These are phyloP conservation scores for Brassica rapa DNA, from an alignment of 345 rosid genomes.

Conservation along the genomic window DNA sequence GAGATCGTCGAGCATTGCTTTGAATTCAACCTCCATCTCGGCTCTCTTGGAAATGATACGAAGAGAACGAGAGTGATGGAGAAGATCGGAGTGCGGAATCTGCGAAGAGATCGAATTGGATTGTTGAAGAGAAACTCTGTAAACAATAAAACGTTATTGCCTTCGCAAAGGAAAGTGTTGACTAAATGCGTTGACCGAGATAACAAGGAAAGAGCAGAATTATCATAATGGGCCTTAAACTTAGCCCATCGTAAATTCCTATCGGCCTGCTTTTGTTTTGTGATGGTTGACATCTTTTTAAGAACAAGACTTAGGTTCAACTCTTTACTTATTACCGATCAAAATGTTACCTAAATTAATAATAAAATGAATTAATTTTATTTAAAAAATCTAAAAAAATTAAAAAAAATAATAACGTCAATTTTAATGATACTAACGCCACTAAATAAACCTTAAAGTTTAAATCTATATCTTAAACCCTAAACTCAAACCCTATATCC, in stretches of 20 bases:
- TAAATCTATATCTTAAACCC: too few species aligned
- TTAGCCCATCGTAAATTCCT: background rate
- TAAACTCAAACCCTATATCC: too few species aligned
- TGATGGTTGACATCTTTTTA: too few species aligned
- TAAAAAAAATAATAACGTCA: too few species aligned
- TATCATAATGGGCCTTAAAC: background rate
- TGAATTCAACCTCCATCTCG: conserved; percentile 74
- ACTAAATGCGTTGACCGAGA: conserved; percentile 11
- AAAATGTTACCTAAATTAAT: too few species aligned
- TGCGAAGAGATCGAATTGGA: background rate
- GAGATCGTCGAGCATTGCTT: conserved; percentile 62
- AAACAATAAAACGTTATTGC: conserved; percentile 4
- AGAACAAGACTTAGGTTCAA: too few species aligned
- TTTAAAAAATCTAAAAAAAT: too few species aligned
- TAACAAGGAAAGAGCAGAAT: background rate
- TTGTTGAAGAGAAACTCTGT: background rate
- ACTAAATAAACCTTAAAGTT: too few species aligned
- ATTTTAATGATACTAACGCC: too few species aligned
- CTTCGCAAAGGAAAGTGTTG: conserved; percentile 1
- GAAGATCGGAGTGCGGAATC: background rate
- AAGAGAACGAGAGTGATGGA: background rate
- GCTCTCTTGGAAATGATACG: conserved; percentile 1
- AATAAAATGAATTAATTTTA: too few species aligned
- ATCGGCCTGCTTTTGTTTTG: conserved; percentile 12
- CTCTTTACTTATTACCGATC: too few species aligned